Evolutionary conservation across 305 asterid species (phyloP).

Genomic region (Salvia sclarea): DNA sequence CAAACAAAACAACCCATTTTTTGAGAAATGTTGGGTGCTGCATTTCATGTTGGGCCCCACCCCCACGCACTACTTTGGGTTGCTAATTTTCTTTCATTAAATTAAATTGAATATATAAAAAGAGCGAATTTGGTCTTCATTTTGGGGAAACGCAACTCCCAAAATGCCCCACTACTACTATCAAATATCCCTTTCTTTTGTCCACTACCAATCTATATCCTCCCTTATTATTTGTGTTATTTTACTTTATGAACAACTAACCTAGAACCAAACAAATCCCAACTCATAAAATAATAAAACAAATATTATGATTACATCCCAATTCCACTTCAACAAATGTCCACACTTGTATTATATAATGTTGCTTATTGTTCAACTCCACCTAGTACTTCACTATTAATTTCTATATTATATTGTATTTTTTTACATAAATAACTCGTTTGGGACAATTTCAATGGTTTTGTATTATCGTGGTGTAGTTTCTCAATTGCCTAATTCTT

Average conservation of each 20-base stretch:
- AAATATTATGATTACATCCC: conserved; percentile 24
- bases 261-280: background rate
- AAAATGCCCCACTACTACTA: conserved; percentile 35
- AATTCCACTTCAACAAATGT: background rate
- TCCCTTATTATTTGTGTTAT: background rate
- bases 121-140: conserved; percentile 40
- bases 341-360: background rate
- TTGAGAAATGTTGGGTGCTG: conserved; percentile 38
- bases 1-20: conserved; percentile 42
- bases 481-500: no score
- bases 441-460: no score
- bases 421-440: no score
- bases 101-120: background rate
- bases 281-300: conserved; percentile 35
- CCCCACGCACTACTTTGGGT: conserved; percentile 39
- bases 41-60: conserved; percentile 35
- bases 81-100: background rate
- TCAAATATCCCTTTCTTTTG: conserved; percentile 50
- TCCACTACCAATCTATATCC: conserved; percentile 41
- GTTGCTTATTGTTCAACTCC: background rate
- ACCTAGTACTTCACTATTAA: no score
- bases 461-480: no score
- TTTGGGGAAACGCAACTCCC: conserved; percentile 40
- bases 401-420: no score
- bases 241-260: background rate